Evolutionary conservation across 2,329 filamentous ascomycete genomes (phyloP).

Genomic region (Talaromyces islandicus): DNA sequence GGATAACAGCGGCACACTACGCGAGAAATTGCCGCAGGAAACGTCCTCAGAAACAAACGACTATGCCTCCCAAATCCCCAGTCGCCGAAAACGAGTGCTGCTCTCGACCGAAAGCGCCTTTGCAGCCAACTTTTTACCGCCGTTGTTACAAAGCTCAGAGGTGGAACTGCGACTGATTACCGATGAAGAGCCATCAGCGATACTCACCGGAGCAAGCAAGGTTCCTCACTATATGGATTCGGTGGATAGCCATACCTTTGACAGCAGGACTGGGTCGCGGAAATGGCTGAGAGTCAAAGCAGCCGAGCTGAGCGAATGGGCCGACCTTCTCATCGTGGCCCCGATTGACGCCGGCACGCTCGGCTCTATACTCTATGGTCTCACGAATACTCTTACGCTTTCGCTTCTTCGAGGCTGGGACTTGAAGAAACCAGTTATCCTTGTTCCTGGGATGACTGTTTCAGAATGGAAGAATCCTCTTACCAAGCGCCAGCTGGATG

Average conservation of each 20-base stretch:
- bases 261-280: slow-evolving; percentile 31
- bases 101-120: slow-evolving; percentile 36
- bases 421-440: slow-evolving; percentile 72
- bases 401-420: slow-evolving; percentile 83
- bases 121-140: slow-evolving; percentile 32
- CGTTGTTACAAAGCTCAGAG: slow-evolving; percentile 30
- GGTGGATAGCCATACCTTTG: slow-evolving; percentile 32
- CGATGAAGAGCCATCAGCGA: slow-evolving; percentile 31
- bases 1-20: background rate
- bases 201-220: slow-evolving; percentile 31
- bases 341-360: slow-evolving; percentile 80
- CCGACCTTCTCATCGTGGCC: slow-evolving; percentile 75
- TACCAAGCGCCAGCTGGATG: slow-evolving; percentile 79
- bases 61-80: background rate
- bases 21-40: background rate
- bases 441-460: slow-evolving; percentile 83
- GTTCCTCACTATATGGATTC: slow-evolving; percentile 36
- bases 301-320: slow-evolving; percentile 72
- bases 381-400: slow-evolving; percentile 73
- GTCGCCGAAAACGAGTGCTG: slow-evolving; percentile 25
- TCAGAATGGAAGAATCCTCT: slow-evolving; percentile 87
- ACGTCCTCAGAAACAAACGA: background rate
- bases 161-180: slow-evolving; percentile 39
- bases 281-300: slow-evolving; percentile 38
- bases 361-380: slow-evolving; percentile 79